Evolutionary conservation across 2,329 filamentous ascomycete genomes (phyloP), one percentile per base, ranked within the genome.

Genomic region (Neofusicoccum parvum): DNA sequence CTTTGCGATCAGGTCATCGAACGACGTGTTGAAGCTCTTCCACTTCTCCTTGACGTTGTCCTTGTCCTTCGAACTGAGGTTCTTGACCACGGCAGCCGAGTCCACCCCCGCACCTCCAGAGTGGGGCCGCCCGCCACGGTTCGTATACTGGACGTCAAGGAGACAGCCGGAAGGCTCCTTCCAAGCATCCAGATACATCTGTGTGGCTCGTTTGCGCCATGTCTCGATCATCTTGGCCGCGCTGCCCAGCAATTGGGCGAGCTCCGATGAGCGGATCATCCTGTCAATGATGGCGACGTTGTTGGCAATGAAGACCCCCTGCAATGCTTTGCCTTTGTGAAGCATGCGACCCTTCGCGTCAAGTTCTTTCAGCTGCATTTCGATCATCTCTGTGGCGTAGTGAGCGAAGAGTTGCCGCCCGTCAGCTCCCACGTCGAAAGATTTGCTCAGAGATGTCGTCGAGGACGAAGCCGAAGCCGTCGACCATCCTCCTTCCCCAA

Each of bases 31-130:
- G 83, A 99, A 99, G 48, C 88, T 87, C 72, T 91, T 88, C 78
- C 97, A 99, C 79, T 98, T 98, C 78, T 92, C 89, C 80, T 99
- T 99, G 80, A 98, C 96, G 66, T 89, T 90, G 75, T 99, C 95
- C 78, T 94, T 96, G 75, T 99, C 95, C 77, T 97, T 97, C 72
- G 90, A 92, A 51, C 87, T 88, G 3, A 98, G 82, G 0, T 87
- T 87, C 78, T 96, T 97, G 67, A 98, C 84, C 66, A 97, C 91
- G 0, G 90, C 90, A 15, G 89, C 88, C 2, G 92, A 95, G 77
- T 97, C 94, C 53, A 89, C 49, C 4, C 68, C 70, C 36, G 79
- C 77, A 10, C 77, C 76, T n/a, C 86, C 87, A 32, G 87, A 88
- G 71, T 80, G 65, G 14, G 93, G 92, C 17, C 93, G 88, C 59